Percentiles rank a stretch among this genome's conserved stretches.
Conservation (phyloP, 139 green algal genomes). For the Chlamydomonas asymmetrica region DNA sequence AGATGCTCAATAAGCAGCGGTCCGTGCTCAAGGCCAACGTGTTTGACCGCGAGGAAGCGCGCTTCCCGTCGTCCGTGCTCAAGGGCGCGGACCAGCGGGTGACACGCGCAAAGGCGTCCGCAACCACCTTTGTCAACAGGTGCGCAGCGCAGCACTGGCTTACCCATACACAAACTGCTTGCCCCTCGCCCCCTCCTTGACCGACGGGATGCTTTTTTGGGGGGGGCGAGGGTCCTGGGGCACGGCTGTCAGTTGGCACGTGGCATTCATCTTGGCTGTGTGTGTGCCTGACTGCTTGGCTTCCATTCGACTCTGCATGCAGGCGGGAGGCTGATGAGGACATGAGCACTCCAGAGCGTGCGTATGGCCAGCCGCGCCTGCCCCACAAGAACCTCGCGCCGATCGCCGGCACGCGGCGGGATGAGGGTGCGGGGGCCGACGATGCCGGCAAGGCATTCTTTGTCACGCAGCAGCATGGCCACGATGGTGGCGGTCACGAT, state of each 20-base stretch:
- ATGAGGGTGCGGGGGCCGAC: not conserved
- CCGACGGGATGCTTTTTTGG: too few relatives aligned
- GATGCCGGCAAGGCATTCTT: constrained; percentile 26
- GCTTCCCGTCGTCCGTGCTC: constrained; percentile 15
- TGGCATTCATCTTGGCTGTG: too few relatives aligned
- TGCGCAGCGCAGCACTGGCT: too few relatives aligned
- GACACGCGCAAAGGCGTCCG: not conserved
- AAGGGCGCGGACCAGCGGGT: not conserved
- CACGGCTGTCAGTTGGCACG: too few relatives aligned
- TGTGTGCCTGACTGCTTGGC: too few relatives aligned
- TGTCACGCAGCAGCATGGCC: constrained; percentile 30
- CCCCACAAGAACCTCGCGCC: constrained; percentile 13
- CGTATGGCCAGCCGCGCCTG: constrained; percentile 40
- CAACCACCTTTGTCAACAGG: constrained; percentile 19
- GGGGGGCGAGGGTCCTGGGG: too few relatives aligned
- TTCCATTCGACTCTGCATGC: too few relatives aligned
- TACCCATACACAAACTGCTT: too few relatives aligned
- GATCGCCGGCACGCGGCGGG: not conserved
- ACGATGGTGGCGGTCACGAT: not conserved
- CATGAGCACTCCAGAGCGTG: constrained; percentile 20
- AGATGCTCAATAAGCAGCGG: constrained; percentile 25
- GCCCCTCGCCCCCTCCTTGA: too few relatives aligned
- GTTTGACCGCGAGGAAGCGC: constrained; percentile 6
- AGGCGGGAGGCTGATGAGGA: constrained; percentile 32
- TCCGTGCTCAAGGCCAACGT: constrained; percentile 12